Base-by-base conservation (phyloP, 768 basidiomycete genomes). In the Pleurotus ostreatus region DNA sequence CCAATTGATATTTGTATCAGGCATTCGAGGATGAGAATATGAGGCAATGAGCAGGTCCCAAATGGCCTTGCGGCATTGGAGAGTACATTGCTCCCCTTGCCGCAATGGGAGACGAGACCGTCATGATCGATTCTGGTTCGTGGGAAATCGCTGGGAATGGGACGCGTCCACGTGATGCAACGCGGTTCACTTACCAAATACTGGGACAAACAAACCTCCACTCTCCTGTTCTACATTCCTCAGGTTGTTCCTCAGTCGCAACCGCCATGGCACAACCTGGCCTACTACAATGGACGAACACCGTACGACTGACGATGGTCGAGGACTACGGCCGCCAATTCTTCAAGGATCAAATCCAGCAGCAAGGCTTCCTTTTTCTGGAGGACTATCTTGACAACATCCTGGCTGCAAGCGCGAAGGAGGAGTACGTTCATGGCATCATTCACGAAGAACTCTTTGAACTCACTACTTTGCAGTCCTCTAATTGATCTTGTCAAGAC, bases 371-470 rank as follows among this genome's bases (percentile, higher is more conserved):
- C 68, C 75, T 84, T 60, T 92, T 92, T 67, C 79, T 93, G 43
- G 84, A 91, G 59, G 83, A 85, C 63, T 92, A 92, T 65, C 71
- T 92, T 44, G 84, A 87, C 62, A 83, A 82, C 62, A 89, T 92
- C 57, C 72, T 89, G 34, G 51, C 34, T 40, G 75, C 78, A 2
- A 83, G 86, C 34, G 78, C 80, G 37, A 83, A 81, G 64, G 78
- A 85, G 69, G 88, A 84, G 90, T 90, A 62, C 47, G 81, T 60
- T 46, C 38, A 23, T 60, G 13, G 18, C 57, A 18, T 20, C 49
- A 25, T 26, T 5, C 34, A 16, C 23, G 25, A 8, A 34, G 7
- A 18, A 40, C 18, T 12, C 15, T n/a, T 5, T 6, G 6, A 20
- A 20, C 41, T 20, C 26, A 39, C 20, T 13, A 20, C 23, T 49